Base-by-base conservation (phyloP, 306 rosid species). In the Pyrus communis region DNA sequence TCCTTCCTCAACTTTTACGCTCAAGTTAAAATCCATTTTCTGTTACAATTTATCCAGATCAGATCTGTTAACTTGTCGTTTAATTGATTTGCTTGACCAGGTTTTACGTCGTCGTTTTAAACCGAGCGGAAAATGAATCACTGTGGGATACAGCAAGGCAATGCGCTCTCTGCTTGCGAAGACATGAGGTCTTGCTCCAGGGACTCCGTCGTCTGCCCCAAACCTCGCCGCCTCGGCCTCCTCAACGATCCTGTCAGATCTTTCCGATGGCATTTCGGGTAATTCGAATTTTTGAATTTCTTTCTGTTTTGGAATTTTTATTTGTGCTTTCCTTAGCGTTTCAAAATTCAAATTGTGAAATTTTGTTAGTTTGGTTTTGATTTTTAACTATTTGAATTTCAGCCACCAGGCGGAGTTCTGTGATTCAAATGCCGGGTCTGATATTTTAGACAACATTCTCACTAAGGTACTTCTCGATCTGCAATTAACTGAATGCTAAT, bases 191-290 rank as follows among this genome's bases (percentile, higher is more conserved):
- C 58, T 80, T 72, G 19, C 33, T 62, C 82, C 9, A 79, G 82
- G 55, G 88, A 88, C 28, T 67, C 70, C 28, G 79, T 94, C 27
- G 84, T 92, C 73, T 95, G 99, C 35, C 99, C 99, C 61, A 92
- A 92, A 74, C 97, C 99, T 7, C 99, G 99, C 82, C 97, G 97
- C 35, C 74, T 79, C 25, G 88, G 90, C 75, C 81, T 89, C 57
- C 70, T 85, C 13, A 93, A 85, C 69, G 95, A 94, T 33, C 86
- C 92, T 1, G 28, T 73, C 54, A 78, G 87, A 78, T 65, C 90
- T 42, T 80, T 85, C 74, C 75, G 97, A 18, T 89, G 96, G 90
- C 87, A 92, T 67, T 78, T 90, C 51, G 84, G 91, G 98, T 90
- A 58, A 78, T 23, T 81, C 4, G 11, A 15, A 28, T 45, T 69